phyloP scores from a whole-genome alignment of 805 yeast species.

The Candida nemodendra region DNA sequence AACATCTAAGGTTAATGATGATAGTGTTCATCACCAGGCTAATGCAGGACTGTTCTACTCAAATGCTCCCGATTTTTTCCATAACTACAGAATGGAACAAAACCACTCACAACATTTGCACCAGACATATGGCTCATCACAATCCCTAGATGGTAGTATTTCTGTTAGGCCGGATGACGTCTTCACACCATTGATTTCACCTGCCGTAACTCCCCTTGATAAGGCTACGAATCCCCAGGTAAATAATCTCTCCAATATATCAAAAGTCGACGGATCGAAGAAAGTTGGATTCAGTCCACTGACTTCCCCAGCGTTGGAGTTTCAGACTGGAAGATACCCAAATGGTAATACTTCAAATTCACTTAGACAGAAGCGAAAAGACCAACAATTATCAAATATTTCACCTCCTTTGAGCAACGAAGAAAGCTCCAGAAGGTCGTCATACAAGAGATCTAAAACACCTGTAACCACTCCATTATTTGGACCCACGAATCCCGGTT shows the following conservation, averaged over 20 bases:
- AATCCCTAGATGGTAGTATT: slow-evolving; percentile 5
- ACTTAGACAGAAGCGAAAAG: slow-evolving; percentile 31
- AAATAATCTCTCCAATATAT: slow-evolving; percentile 1
- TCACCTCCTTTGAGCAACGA: slow-evolving; percentile 25
- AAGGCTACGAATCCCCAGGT: slow-evolving; percentile 15
- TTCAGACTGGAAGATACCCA: slow-evolving; percentile 32
- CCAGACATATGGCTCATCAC: slow-evolving; percentile 7
- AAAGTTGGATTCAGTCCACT: slow-evolving; percentile 44
- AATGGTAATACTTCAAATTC: slow-evolving; percentile 12
- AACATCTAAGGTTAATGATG: slow-evolving; percentile 2
- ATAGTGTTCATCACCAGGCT: slow-evolving; percentile 3
- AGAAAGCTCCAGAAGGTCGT: slow-evolving; percentile 18
- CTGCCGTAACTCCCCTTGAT: slow-evolving; percentile 68
- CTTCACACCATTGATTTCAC: slow-evolving; percentile 76
- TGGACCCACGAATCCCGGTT: slow-evolving; percentile 30
- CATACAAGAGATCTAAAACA: slow-evolving; percentile 36
- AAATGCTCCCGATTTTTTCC: slow-evolving; percentile 10
- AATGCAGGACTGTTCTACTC: slow-evolving; percentile 5
- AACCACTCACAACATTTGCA: slow-evolving; percentile 5
- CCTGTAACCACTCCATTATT: slow-evolving; percentile 40
- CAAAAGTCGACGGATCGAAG: slow-evolving; percentile 4
- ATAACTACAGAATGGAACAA: slow-evolving; percentile 20
- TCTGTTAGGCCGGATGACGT: slow-evolving; percentile 54
- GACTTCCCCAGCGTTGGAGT: slow-evolving; percentile 68
- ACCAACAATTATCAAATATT: slow-evolving; percentile 19